Percentiles rank a stretch among this genome's conserved stretches.
phyloP scores from a whole-genome alignment of 257 asterid species.

The Penstemon davidsonii region DNA sequence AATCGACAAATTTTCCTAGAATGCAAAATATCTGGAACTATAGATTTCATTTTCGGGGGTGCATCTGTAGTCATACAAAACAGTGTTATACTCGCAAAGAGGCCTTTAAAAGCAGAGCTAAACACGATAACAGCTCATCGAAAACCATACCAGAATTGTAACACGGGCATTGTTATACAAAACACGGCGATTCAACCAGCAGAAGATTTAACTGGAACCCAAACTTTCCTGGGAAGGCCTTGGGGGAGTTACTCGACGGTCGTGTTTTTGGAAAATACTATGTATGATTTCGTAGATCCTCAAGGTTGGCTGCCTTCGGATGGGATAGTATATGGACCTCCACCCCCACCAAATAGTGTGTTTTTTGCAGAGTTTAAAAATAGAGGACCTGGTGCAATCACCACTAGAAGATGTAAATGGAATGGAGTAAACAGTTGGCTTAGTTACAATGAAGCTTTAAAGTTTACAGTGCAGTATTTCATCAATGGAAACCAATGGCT shows the following conservation, averaged over 20 bases:
- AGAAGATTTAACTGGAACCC: slow-evolving; percentile 23
- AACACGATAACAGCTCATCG: slow-evolving; percentile 36
- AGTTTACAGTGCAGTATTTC: slow-evolving; percentile 22
- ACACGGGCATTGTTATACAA: slow-evolving; percentile 38
- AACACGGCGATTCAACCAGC: slow-evolving; percentile 24
- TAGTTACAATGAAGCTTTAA: background rate
- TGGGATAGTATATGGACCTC: background rate
- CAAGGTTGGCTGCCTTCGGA: slow-evolving; percentile 36
- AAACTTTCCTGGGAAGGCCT: slow-evolving; percentile 38
- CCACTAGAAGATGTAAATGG: slow-evolving; percentile 32
- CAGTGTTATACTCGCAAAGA: slow-evolving; percentile 29
- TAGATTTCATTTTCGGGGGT: slow-evolving; percentile 45
- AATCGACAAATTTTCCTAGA: slow-evolving; percentile 39
- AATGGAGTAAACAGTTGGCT: slow-evolving; percentile 21
- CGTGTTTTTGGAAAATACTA: slow-evolving; percentile 22
- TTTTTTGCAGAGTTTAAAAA: slow-evolving; percentile 36
- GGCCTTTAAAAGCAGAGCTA: slow-evolving; percentile 27
- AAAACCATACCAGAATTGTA: background rate
- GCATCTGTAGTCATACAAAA: slow-evolving; percentile 39
- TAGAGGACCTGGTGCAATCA: slow-evolving; percentile 29
- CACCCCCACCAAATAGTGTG: slow-evolving; percentile 22
- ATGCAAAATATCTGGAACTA: slow-evolving; percentile 39
- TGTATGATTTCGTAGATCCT: slow-evolving; percentile 24
- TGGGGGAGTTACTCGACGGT: slow-evolving; percentile 33
- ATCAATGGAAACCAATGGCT: slow-evolving; percentile 20